phyloP scores from a whole-genome alignment of 1,139 yeast genomes.

The Torulaspora pretoriensis region DNA sequence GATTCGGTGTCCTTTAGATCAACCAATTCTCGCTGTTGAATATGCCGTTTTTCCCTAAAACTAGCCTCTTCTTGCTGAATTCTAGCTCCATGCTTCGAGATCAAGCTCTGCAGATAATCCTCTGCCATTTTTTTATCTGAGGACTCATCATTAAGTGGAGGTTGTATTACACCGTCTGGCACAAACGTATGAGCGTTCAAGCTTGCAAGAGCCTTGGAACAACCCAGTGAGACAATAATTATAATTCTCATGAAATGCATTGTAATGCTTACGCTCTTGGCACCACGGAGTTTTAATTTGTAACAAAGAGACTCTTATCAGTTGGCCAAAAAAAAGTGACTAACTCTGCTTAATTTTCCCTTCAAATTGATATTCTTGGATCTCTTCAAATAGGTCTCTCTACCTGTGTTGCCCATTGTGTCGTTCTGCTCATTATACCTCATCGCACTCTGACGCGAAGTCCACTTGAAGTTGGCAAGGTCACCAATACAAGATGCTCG shows the following conservation, averaged over 20 bases:
- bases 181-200: not conserved
- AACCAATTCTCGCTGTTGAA: not conserved
- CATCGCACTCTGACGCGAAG: slow-evolving; percentile 3
- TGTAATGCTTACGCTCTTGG: not conserved
- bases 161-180: not conserved
- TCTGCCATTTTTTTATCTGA: slow-evolving; percentile 6
- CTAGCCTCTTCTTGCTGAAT: slow-evolving; percentile 3
- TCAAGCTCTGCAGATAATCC: slow-evolving; percentile 5
- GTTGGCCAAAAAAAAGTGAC: not conserved
- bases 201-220: not conserved
- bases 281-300: not conserved
- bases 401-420: not conserved
- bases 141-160: not conserved
- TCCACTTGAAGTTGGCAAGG: not conserved
- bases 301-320: not conserved
- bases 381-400: too few relatives aligned
- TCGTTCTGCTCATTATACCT: not conserved
- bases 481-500: not conserved
- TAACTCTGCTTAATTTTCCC: not conserved
- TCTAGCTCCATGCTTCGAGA: slow-evolving; percentile 11
- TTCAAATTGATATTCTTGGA: too few relatives aligned
- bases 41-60: not conserved
- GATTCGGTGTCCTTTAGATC: not conserved
- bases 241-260: not conserved
- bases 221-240: not conserved